A percentile compares a stretch with the other conserved stretches of the same genome.
Evolutionary conservation across 1,284 basidiomycete genomes (phyloP).

Genomic region (Ceratobasidium sp.): DNA sequence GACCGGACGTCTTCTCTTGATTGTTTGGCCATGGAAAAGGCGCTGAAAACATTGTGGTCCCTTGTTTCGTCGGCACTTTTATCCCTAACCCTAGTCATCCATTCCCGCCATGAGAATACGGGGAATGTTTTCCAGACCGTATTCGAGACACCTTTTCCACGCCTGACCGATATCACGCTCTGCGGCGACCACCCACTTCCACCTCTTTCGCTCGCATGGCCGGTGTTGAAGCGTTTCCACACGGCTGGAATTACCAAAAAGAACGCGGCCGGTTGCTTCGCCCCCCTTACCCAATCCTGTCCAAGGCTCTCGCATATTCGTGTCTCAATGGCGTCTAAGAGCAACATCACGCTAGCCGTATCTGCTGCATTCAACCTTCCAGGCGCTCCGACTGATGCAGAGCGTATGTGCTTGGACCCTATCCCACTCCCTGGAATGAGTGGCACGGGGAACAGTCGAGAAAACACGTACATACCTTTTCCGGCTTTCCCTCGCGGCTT

Average conservation of each 20-base stretch:
- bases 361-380: conserved; percentile 32
- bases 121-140: conserved; percentile 27
- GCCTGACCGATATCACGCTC: conserved; percentile 24
- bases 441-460: not conserved
- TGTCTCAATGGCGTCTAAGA: conserved; percentile 33
- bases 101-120: not conserved
- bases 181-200: conserved; percentile 35
- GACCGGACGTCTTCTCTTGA: not conserved
- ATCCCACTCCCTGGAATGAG: not conserved
- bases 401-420: conserved; percentile 35
- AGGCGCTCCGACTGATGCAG: conserved; percentile 21
- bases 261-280: conserved; percentile 39
- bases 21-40: conserved; percentile 25
- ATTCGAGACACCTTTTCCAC: conserved; percentile 31
- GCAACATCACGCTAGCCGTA: conserved; percentile 27
- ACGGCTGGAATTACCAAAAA: conserved; percentile 13
- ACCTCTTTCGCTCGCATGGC: conserved; percentile 6
- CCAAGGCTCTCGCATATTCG: conserved; percentile 37
- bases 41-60: conserved; percentile 20
- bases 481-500: conserved; percentile 6
- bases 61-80: conserved; percentile 1
- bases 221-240: conserved; percentile 22
- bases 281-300: conserved; percentile 16
- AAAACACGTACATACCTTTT: conserved; percentile 16
- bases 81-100: conserved; percentile 6